Conservation (phyloP, 176 grass and related monocot genomes). For the Juncus inflexus region DNA sequence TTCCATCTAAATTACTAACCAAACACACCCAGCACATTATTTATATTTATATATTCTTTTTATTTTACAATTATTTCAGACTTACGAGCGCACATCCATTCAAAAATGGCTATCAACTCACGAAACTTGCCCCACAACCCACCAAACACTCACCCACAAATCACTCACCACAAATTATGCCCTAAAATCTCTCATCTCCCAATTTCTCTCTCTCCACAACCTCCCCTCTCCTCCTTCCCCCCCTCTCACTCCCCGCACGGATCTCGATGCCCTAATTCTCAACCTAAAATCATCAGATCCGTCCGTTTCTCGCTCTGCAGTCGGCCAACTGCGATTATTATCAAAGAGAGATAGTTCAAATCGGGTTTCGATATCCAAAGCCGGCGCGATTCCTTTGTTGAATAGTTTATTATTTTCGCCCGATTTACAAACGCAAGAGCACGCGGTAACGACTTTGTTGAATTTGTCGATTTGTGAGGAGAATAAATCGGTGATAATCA, state of each 20-base stretch:
- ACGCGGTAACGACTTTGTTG: conserved; percentile 81
- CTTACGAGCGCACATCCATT: conserved; percentile 68
- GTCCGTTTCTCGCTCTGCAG: conserved; percentile 57
- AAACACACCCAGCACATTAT: neutral
- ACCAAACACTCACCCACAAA: conserved; percentile 62
- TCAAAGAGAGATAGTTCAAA: conserved; percentile 76
- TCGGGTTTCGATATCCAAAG: conserved; percentile 81
- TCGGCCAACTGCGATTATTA: conserved; percentile 75
- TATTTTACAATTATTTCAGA: conserved; percentile 41
- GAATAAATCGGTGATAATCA: conserved; percentile 78
- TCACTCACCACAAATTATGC: conserved; percentile 80
- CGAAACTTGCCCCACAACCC: conserved; percentile 74
- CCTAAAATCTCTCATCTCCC: conserved; percentile 71
- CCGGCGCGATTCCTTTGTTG: conserved; percentile 75
- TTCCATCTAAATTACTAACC: no score
- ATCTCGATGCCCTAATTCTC: conserved; percentile 58
- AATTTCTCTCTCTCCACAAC: conserved; percentile 75
- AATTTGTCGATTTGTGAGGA: conserved; percentile 89
- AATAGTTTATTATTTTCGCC: conserved; percentile 45
- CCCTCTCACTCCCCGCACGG: conserved; percentile 53
- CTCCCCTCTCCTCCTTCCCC: conserved; percentile 27
- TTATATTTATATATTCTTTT: conserved; percentile 13
- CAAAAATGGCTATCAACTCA: conserved; percentile 76
- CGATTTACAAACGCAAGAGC: conserved; percentile 72
- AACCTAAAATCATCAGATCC: conserved; percentile 54